A percentile compares a stretch with the other conserved stretches of the same genome.
phyloP scores from a whole-genome alignment of 805 yeast genomes.

The Hanseniaspora nectarophila region DNA sequence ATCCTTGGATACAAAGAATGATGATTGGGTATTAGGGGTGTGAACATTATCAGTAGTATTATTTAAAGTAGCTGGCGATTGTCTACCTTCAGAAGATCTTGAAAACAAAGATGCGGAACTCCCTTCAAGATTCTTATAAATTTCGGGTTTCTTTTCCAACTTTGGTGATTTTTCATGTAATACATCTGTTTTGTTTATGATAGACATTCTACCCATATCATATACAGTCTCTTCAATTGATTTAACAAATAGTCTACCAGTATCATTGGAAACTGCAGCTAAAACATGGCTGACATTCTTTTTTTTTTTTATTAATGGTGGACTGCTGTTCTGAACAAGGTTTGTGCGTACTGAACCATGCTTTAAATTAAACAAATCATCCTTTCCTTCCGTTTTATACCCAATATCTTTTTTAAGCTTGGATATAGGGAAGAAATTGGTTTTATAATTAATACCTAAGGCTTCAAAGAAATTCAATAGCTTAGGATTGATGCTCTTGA shows the following conservation, averaged over 20 bases:
- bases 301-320: background rate
- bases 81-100: background rate
- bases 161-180: background rate
- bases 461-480: slow-evolving; percentile 1
- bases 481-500: slow-evolving; percentile 6
- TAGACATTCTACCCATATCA: background rate
- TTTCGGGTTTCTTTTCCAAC: background rate
- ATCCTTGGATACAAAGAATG: slow-evolving; percentile 11
- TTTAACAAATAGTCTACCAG: slow-evolving; percentile 6
- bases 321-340: background rate
- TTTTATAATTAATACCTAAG: slow-evolving; percentile 9
- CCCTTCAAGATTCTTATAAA: background rate
- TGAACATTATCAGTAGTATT: background rate
- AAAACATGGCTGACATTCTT: background rate
- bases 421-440: slow-evolving; percentile 6
- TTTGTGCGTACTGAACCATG: background rate
- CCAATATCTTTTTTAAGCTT: background rate
- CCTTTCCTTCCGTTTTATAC: background rate
- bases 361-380: background rate
- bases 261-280: slow-evolving; percentile 1
- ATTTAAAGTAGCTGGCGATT: background rate
- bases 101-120: background rate
- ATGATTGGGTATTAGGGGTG: background rate
- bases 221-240: slow-evolving; percentile 1
- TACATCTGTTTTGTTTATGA: background rate